Conservation (phyloP, 179 eudicot genomes). For the Corrigiola litoralis region DNA sequence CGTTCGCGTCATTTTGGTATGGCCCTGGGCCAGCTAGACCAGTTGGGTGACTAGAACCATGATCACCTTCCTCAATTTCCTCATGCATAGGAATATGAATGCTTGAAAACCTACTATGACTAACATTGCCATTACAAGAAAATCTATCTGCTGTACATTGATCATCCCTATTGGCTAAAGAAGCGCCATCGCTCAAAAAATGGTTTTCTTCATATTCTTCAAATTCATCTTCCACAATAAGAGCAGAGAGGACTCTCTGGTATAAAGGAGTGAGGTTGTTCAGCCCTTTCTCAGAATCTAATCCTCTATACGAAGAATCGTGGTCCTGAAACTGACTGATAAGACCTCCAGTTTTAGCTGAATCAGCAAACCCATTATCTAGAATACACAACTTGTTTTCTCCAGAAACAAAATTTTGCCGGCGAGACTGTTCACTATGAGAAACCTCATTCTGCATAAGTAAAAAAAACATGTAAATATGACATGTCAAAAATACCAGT, state of each 20-base stretch:
- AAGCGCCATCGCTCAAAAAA: constrained; percentile 25
- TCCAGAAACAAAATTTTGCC: constrained; percentile 29
- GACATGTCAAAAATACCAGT: too few species aligned
- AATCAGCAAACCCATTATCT: constrained; percentile 36
- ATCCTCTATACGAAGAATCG: constrained; percentile 35
- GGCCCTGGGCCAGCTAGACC: constrained; percentile 38
- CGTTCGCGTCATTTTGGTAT: constrained; percentile 36
- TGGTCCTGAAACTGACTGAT: constrained; percentile 37
- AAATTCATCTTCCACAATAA: constrained; percentile 73
- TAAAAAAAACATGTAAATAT: constrained; percentile 1
- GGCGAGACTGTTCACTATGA: constrained; percentile 31
- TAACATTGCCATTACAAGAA: constrained; percentile 53
- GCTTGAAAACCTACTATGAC: constrained; percentile 37
- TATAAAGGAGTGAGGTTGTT: constrained; percentile 47
- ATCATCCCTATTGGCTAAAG: constrained; percentile 30
- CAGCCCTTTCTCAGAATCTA: constrained; percentile 36
- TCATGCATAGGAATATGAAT: constrained; percentile 34
- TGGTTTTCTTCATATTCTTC: constrained; percentile 61
- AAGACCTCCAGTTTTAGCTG: constrained; percentile 28
- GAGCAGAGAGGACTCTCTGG: constrained; percentile 87
- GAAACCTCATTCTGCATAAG: constrained; percentile 43
- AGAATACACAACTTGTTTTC: constrained; percentile 29
- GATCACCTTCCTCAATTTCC: constrained; percentile 40
- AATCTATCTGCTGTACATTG: constrained; percentile 28
- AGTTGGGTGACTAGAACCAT: constrained; percentile 36